Evolutionary conservation across 2,329 filamentous ascomycete genomes (phyloP), one percentile per base, ranked within the genome.

Genomic region (Dactylellina haptotyla): DNA sequence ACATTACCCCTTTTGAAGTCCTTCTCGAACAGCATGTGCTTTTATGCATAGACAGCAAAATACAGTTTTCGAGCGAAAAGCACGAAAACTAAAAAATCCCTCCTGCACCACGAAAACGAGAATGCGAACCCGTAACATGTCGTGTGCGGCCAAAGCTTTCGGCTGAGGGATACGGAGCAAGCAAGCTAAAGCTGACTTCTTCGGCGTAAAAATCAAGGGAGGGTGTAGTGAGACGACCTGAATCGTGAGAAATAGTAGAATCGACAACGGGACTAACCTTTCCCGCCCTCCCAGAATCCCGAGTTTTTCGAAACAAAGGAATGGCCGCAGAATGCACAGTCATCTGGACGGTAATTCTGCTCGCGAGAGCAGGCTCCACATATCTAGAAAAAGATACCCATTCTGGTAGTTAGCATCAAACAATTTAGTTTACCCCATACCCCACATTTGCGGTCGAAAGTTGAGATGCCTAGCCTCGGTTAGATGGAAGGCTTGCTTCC

Each of bases 201-300:
- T n/a, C n/a, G n/a, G n/a, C n/a, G n/a, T n/a, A 8, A 46, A 46
- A 9, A 46, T 18, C 41, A 23, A n/a, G n/a, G n/a, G n/a, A n/a
- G n/a, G n/a, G n/a, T n/a, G n/a, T n/a, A n/a, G n/a, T n/a, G n/a
- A n/a, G n/a, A n/a, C n/a, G n/a, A n/a, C n/a, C 18, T 61, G 57
- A 45, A 50, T 14, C 12, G 30, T 51, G 10, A 30, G 30, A 54
- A 26, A 41, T 54, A 39, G 18, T 16, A 39, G 23, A 20, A 34
- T 26, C 25, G 41, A 57, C 20, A 50, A 20, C 25, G 34, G n/a
- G 37, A 72, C 67, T 65, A 54, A 72, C 67, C 67, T 65, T 90
- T 92, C 1, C 92, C 92, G 9, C 92, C 92, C 82, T 96, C 92
- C 92, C 92, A 96, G 81, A 93, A 96, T 0, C 92, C 92, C 45